These are phyloP conservation scores for Zalerion maritima DNA, from an alignment of 495 filamentous ascomycete genomes.

Conservation along the genomic window DNA sequence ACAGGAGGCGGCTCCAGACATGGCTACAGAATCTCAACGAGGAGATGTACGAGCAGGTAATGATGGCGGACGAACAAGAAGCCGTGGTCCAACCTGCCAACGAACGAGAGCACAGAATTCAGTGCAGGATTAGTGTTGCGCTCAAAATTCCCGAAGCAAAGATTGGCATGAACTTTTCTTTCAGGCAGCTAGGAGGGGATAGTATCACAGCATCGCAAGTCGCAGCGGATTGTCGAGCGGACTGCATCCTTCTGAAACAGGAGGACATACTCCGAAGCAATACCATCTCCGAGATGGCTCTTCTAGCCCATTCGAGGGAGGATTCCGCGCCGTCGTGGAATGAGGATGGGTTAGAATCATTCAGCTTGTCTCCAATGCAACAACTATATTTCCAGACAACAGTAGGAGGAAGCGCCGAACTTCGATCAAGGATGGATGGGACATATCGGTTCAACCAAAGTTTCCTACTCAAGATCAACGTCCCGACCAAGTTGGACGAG, in stretches of 20 bases:
- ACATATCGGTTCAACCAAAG: slow-evolving; percentile 65
- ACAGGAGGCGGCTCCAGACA: slow-evolving; percentile 29
- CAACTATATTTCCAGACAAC: slow-evolving; percentile 47
- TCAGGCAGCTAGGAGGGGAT: slow-evolving; percentile 30
- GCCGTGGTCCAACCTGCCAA: slow-evolving; percentile 17
- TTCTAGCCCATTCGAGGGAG: slow-evolving; percentile 7
- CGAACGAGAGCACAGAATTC: slow-evolving; percentile 23
- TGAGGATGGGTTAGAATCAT: slow-evolving; percentile 32
- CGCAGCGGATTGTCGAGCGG: slow-evolving; percentile 21
- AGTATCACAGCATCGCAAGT: slow-evolving; percentile 25
- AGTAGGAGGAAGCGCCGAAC: slow-evolving; percentile 21
- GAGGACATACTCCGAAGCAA: slow-evolving; percentile 11
- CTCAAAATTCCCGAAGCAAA: slow-evolving; percentile 18
- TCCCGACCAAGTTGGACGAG: slow-evolving; percentile 27
- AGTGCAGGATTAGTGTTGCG: slow-evolving; percentile 23
- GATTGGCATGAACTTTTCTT: slow-evolving; percentile 30
- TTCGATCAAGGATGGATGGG: slow-evolving; percentile 28
- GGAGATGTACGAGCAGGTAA: slow-evolving; percentile 24
- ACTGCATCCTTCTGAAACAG: slow-evolving; percentile 24
- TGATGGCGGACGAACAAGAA: slow-evolving; percentile 24
- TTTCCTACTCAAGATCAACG: slow-evolving; percentile 43
- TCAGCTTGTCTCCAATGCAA: slow-evolving; percentile 59
- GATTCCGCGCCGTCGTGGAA: slow-evolving; percentile 4
- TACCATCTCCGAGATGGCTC: slow-evolving; percentile 20
- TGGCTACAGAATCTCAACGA: slow-evolving; percentile 36